phyloP scores from a whole-genome alignment of 139 green algal genomes.

The Picochlorum sp. region DNA sequence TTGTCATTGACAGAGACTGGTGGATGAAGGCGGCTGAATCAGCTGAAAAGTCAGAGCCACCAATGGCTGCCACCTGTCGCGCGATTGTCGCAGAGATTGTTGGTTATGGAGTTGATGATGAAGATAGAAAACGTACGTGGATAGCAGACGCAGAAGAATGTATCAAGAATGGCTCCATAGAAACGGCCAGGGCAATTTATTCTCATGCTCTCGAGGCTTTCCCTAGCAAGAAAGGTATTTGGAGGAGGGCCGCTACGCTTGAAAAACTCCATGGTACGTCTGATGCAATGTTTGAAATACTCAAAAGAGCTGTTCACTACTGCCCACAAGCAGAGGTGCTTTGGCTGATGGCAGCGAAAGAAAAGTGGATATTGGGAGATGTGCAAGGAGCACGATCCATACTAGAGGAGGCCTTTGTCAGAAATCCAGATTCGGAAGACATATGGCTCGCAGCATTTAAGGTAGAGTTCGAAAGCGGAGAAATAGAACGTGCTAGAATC shows the following conservation, averaged over 20 bases:
- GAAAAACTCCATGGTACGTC: constrained; percentile 78
- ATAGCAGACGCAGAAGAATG: constrained; percentile 67
- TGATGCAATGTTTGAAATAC: constrained; percentile 67
- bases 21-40: constrained; percentile 83
- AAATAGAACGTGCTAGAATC: constrained; percentile 57
- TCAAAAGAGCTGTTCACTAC: constrained; percentile 71
- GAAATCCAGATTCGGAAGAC: constrained; percentile 85
- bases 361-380: constrained; percentile 81
- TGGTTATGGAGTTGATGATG: constrained; percentile 75
- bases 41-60: constrained; percentile 52
- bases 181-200: constrained; percentile 86
- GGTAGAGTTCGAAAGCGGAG: constrained; percentile 95
- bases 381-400: constrained; percentile 62
- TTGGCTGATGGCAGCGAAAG: constrained; percentile 97
- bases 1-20: constrained; percentile 83
- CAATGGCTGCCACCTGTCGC: constrained; percentile 51
- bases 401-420: constrained; percentile 69
- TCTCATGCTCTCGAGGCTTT: constrained; percentile 56
- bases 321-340: constrained; percentile 88
- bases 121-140: constrained; percentile 83
- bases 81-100: constrained; percentile 72
- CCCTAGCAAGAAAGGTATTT: constrained; percentile 72
- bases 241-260: constrained; percentile 74
- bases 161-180: constrained; percentile 39
- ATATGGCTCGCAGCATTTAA: constrained; percentile 98